Percentiles rank a stretch among this genome's conserved stretches.
Conservation (phyloP, 2,329 filamentous ascomycete genomes). For the Monilinia fructigena region DNA sequence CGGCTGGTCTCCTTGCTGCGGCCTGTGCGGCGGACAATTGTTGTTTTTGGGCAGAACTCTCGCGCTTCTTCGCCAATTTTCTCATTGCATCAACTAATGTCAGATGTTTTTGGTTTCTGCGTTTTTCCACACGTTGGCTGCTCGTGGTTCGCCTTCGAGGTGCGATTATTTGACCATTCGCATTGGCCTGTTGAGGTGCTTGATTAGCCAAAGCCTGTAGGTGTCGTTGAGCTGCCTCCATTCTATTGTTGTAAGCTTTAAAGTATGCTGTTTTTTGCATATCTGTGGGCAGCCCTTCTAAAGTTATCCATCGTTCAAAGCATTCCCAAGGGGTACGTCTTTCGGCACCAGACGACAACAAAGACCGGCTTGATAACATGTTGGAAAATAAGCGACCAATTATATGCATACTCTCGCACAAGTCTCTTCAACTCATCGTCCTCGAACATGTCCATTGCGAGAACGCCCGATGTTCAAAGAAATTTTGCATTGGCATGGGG, state of each 20-base stretch:
- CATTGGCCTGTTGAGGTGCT: constrained; percentile 37
- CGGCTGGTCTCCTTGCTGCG: constrained; percentile 77
- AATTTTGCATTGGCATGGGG: constrained; percentile 83
- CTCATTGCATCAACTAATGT: constrained; percentile 92
- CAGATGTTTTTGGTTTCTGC: constrained; percentile 81
- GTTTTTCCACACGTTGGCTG: constrained; percentile 80
- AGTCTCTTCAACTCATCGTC: constrained; percentile 84
- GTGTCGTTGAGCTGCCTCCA: constrained; percentile 57
- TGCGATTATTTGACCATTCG: constrained; percentile 49
- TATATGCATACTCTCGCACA: constrained; percentile 92
- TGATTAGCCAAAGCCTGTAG: constrained; percentile 43
- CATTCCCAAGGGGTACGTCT: constrained; percentile 96
- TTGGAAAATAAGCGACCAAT: constrained; percentile 94
- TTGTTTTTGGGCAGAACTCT: constrained; percentile 81
- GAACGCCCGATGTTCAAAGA: constrained; percentile 82
- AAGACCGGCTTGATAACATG: constrained; percentile 70
- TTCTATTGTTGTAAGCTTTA: constrained; percentile 64
- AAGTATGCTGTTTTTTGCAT: constrained; percentile 97
- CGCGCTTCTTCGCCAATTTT: constrained; percentile 91
- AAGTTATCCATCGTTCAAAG: constrained; percentile 91
- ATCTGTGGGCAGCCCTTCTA: constrained; percentile 87
- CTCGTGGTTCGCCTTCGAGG: constrained; percentile 69
- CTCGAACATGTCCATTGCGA: constrained; percentile 89
- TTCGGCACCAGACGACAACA: constrained; percentile 82
- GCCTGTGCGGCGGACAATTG: constrained; percentile 76